phyloP scores from a whole-genome alignment of 495 filamentous ascomycete genomes.

The Lasiosphaeria hispida region DNA sequence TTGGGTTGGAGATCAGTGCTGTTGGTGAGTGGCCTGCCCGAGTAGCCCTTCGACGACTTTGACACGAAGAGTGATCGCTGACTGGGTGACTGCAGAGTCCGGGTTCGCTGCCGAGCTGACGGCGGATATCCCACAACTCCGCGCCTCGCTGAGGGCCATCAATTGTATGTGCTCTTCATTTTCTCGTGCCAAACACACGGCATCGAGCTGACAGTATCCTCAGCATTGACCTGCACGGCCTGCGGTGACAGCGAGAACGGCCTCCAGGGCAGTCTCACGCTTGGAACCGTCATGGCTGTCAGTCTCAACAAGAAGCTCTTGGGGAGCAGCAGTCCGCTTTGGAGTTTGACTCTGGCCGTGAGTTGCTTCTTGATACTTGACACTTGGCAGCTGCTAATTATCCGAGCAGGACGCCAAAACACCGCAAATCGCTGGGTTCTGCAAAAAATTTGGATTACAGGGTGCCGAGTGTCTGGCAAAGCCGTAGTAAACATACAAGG shows the following conservation, averaged over 20 bases:
- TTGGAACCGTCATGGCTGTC: constrained; percentile 14
- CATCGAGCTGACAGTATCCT: neutral
- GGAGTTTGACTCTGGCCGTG: constrained; percentile 11
- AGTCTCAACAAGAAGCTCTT: constrained; percentile 16
- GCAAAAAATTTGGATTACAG: too few species aligned
- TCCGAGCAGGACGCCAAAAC: neutral
- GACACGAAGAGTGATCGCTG: neutral
- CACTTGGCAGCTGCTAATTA: neutral
- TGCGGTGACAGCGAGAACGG: constrained; percentile 14
- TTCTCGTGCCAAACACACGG: neutral
- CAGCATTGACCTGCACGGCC: constrained; percentile 15
- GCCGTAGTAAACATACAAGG: too few species aligned
- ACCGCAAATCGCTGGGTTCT: too few species aligned
- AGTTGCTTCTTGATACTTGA: constrained; percentile 1
- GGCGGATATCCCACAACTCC: constrained; percentile 13
- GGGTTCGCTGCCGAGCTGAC: constrained; percentile 14
- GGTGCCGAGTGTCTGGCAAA: too few species aligned
- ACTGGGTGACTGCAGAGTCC: constrained; percentile 1
- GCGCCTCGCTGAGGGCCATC: constrained; percentile 12
- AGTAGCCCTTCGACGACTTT: neutral
- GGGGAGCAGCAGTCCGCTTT: constrained; percentile 8
- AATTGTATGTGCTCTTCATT: constrained; percentile 2
- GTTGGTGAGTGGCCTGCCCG: constrained; percentile 8
- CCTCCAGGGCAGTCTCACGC: constrained; percentile 12
- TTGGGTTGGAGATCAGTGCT: constrained; percentile 22